Evolutionary conservation across 176 grass and related monocot species (phyloP).

Genomic region (Alloteropsis semialata): DNA sequence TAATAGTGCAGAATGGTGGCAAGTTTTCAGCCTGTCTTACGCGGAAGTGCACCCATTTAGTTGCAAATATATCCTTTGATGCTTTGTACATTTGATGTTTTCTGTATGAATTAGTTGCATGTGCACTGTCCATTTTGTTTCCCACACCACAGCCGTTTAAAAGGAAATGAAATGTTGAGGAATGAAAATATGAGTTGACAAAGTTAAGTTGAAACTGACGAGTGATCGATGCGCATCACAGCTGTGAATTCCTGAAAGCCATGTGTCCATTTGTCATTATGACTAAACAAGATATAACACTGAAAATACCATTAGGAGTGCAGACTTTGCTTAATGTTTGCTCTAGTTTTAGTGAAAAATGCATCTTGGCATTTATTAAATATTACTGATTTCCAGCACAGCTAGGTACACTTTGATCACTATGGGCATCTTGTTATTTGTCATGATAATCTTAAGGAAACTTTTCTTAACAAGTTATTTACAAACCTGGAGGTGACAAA

Average conservation of each 20-base stretch:
- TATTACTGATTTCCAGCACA: background rate
- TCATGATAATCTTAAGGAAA: background rate
- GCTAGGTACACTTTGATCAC: background rate
- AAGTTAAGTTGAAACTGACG: background rate
- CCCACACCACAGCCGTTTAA: background rate
- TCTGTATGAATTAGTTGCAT: slow-evolving; percentile 2
- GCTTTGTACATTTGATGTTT: slow-evolving; percentile 17
- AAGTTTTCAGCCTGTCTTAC: slow-evolving; percentile 86
- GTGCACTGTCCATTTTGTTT: background rate
- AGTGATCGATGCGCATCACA: background rate
- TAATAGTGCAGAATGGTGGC: slow-evolving; percentile 92
- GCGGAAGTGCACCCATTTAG: slow-evolving; percentile 84
- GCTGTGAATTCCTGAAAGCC: slow-evolving; percentile 1
- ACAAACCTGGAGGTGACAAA: slow-evolving; percentile 88
- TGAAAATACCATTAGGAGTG: slow-evolving; percentile 10
- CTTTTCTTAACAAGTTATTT: slow-evolving; percentile 79
- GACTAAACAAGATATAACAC: slow-evolving; percentile 8
- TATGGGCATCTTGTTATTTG: slow-evolving; percentile 5
- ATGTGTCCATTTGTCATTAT: background rate
- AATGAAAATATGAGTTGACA: background rate
- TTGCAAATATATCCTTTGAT: slow-evolving; percentile 96
- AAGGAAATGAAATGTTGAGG: background rate
- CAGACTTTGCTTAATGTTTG: slow-evolving; percentile 3
- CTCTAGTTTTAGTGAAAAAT: background rate
- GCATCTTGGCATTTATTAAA: background rate